Conservation (phyloP, 179 eudicot species). For the Silene vulgaris region DNA sequence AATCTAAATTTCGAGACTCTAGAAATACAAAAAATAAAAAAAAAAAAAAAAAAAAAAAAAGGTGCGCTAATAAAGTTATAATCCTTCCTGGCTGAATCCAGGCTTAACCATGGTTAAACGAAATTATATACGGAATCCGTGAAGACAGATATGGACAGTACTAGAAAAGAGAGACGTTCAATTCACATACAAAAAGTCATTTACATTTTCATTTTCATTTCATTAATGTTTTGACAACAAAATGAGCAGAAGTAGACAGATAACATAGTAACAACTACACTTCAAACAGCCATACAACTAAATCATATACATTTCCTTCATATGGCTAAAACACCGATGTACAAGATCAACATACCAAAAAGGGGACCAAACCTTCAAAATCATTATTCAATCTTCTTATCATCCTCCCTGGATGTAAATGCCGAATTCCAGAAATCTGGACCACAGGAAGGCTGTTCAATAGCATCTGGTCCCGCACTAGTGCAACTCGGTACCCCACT, state of each 20-base stretch:
- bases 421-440: constrained; percentile 28
- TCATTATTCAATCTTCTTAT: constrained; percentile 14
- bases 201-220: constrained; percentile 4
- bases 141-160: background rate
- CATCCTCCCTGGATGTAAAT: constrained; percentile 24
- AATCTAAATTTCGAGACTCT: too few species aligned
- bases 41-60: too few species aligned
- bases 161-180: background rate
- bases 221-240: constrained; percentile 7
- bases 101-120: too few species aligned
- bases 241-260: background rate
- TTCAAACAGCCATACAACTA: constrained; percentile 22
- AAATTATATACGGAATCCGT: background rate
- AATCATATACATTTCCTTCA: constrained; percentile 28
- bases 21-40: too few species aligned
- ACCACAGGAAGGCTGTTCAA: constrained; percentile 23
- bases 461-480: constrained; percentile 13
- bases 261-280: constrained; percentile 16
- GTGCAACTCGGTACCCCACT: constrained; percentile 10
- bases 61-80: too few species aligned
- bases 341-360: constrained; percentile 20
- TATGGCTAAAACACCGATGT: constrained; percentile 15
- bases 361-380: background rate
- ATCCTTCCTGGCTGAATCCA: too few species aligned
- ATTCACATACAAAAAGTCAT: background rate